Conservation (phyloP, 1,139 yeast genomes). For the Martiniozyma asiatica region DNA sequence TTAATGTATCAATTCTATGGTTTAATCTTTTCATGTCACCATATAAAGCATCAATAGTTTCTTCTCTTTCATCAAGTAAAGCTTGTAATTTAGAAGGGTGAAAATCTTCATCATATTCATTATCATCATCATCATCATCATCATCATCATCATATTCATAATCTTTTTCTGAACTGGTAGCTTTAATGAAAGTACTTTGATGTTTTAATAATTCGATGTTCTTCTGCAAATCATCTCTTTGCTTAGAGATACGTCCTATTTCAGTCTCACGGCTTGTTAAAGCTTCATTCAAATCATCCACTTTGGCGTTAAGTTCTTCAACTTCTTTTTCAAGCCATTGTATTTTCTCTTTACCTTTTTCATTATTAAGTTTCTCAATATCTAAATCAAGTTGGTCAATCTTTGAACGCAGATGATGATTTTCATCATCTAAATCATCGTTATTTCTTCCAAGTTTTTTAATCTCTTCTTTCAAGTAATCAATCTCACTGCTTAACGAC, state of each 20-base stretch:
- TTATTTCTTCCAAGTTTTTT: conserved; percentile 8
- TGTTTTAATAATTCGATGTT: too few relatives aligned
- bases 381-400: conserved; percentile 6
- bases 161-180: too few relatives aligned
- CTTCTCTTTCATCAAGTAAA: neutral
- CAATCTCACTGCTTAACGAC: conserved; percentile 4
- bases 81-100: too few relatives aligned
- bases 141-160: too few relatives aligned
- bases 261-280: conserved; percentile 6
- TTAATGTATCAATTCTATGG: conserved; percentile 3
- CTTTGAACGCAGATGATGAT: conserved; percentile 6
- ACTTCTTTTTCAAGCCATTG: conserved; percentile 6
- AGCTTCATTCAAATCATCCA: conserved; percentile 4
- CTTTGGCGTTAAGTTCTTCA: conserved; percentile 9
- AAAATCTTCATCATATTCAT: too few relatives aligned
- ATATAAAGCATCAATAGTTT: neutral
- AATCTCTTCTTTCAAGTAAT: conserved; percentile 6
- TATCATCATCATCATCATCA: too few relatives aligned
- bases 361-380: conserved; percentile 12
- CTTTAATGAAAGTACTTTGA: too few relatives aligned
- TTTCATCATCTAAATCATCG: conserved; percentile 10
- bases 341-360: conserved; percentile 25
- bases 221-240: too few relatives aligned
- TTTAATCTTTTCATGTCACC: conserved; percentile 6
- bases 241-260: too few relatives aligned